phyloP scores from a whole-genome alignment of 1,139 yeast genomes.

The Debaryomyces psychrophilus region DNA sequence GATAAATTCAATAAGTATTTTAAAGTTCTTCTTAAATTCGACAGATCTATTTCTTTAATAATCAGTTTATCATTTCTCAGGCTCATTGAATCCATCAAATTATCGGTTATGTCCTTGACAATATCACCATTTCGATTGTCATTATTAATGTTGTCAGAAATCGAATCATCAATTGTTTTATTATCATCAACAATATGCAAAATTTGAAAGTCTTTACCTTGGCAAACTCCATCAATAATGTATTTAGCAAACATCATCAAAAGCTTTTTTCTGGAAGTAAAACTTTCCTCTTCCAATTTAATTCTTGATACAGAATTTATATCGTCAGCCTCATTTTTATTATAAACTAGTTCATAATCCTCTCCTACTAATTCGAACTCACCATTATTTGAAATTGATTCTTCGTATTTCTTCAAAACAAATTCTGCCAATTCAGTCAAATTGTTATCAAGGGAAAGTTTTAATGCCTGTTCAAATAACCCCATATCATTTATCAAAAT shows the following conservation, averaged over 20 bases:
- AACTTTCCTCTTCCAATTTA: conserved; percentile 38
- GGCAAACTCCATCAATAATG: conserved; percentile 48
- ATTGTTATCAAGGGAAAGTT: conserved; percentile 65
- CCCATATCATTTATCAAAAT: conserved; percentile 67
- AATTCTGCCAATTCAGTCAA: conserved; percentile 59
- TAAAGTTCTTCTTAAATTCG: conserved; percentile 25
- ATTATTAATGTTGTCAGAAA: neutral
- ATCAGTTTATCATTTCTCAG: neutral
- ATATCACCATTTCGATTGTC: conserved; percentile 6
- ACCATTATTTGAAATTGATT: conserved; percentile 17
- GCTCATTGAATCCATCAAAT: conserved; percentile 2
- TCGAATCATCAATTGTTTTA: neutral
- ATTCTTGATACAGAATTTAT: conserved; percentile 2
- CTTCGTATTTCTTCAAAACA: conserved; percentile 39
- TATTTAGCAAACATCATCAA: conserved; percentile 74
- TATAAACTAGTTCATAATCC: conserved; percentile 11
- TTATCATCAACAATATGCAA: conserved; percentile 20
- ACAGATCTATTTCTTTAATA: conserved; percentile 5
- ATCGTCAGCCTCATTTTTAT: conserved; percentile 1
- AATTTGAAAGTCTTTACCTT: conserved; percentile 29
- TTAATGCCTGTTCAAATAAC: conserved; percentile 79
- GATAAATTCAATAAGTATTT: conserved; percentile 32
- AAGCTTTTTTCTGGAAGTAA: conserved; percentile 61
- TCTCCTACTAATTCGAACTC: conserved; percentile 11
- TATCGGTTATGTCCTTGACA: conserved; percentile 1